Evolutionary conservation across 2,329 filamentous ascomycete genomes (phyloP).

Genomic region (Elsinoe necatrix): DNA sequence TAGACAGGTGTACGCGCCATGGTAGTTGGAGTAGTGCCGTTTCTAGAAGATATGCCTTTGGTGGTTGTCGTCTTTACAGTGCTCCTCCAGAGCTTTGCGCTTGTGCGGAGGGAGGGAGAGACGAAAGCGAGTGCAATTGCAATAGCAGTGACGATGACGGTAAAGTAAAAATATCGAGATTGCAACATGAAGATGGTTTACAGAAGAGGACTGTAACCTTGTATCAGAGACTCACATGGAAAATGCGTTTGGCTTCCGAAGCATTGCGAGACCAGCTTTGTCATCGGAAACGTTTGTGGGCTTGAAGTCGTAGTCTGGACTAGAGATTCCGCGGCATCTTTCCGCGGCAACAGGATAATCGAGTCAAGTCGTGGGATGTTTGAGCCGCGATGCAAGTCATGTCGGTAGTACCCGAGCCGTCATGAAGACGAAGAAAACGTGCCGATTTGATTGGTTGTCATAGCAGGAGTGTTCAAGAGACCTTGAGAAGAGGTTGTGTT

Average conservation of each 20-base stretch:
- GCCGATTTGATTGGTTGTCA: constrained; percentile 8
- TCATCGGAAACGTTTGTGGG: constrained; percentile 2
- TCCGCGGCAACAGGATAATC: background rate
- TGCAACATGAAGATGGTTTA: background rate
- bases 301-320: background rate
- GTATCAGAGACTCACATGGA: background rate
- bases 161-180: background rate
- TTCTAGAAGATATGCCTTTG: background rate
- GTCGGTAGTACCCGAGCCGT: constrained; percentile 5
- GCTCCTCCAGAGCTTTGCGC: background rate
- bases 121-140: background rate
- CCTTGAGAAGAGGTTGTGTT: background rate
- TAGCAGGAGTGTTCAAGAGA: background rate
- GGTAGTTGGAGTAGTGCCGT: background rate
- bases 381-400: constrained; percentile 5
- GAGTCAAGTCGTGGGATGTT: background rate
- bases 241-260: background rate
- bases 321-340: background rate
- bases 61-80: background rate
- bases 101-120: background rate
- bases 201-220: background rate
- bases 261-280: constrained; percentile 2
- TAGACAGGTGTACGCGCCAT: constrained; percentile 41
- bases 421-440: background rate
- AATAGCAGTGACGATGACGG: background rate